Conservation (phyloP, 257 asterid genomes). For the Echium plantagineum region DNA sequence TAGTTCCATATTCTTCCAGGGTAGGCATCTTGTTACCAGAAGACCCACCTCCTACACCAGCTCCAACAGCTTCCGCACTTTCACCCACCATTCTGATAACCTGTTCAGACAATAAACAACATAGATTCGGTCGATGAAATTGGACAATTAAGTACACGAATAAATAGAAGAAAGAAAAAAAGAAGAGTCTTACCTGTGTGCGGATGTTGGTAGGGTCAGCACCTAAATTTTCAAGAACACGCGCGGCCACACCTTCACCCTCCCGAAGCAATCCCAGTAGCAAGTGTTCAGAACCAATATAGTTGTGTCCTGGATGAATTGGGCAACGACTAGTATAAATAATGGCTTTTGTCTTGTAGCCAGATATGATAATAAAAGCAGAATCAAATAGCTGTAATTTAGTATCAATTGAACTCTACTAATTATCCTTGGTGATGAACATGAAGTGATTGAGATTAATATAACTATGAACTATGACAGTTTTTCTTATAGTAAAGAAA, state of each 20-base stretch:
- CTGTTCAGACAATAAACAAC: conserved; percentile 12
- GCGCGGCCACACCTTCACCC: conserved; percentile 99
- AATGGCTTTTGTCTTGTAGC: no score
- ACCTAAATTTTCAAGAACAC: conserved; percentile 89
- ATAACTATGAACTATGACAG: background rate
- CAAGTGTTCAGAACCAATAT: conserved; percentile 98
- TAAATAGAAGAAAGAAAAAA: background rate
- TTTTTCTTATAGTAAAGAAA: background rate
- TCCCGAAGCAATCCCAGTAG: conserved; percentile 90
- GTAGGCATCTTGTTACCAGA: conserved; percentile 44
- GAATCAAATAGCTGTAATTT: background rate
- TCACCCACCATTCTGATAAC: conserved; percentile 46
- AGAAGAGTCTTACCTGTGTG: conserved; percentile 50
- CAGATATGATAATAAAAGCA: background rate
- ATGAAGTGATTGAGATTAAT: background rate
- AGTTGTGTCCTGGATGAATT: conserved; percentile 65
- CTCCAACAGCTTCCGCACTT: conserved; percentile 36
- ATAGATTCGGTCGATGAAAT: background rate
- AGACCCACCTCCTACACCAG: conserved; percentile 35
- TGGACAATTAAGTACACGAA: background rate
- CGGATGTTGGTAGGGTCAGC: conserved; percentile 91
- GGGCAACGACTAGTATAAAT: background rate
- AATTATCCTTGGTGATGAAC: no score
- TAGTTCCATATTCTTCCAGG: conserved; percentile 41
- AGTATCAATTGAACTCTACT: background rate